These are phyloP conservation scores for Boletus edulis DNA, from an alignment of 768 basidiomycete species.

Conservation along the genomic window DNA sequence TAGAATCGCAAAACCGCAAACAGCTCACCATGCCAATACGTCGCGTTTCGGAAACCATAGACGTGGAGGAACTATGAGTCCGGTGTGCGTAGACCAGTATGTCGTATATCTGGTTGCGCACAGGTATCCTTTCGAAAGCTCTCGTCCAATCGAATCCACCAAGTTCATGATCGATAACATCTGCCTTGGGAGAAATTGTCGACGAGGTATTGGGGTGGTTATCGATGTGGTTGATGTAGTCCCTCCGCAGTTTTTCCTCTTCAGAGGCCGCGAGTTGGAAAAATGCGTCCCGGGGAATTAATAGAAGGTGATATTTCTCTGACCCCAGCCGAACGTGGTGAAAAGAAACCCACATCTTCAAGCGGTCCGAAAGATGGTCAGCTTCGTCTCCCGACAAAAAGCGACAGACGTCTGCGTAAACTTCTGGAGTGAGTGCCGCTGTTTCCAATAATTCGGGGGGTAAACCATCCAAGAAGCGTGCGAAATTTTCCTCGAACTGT, in stretches of 20 bases:
- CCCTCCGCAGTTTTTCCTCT: slow-evolving; percentile 48
- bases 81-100: slow-evolving; percentile 66
- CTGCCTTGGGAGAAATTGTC: slow-evolving; percentile 17
- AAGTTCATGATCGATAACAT: slow-evolving; percentile 19
- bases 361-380: slow-evolving; percentile 37
- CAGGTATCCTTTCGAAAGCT: slow-evolving; percentile 62
- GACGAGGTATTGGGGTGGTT: slow-evolving; percentile 4
- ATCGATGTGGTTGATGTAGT: slow-evolving; percentile 43
- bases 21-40: slow-evolving; percentile 58
- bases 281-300: slow-evolving; percentile 59
- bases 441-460: slow-evolving; percentile 59
- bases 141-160: slow-evolving; percentile 33
- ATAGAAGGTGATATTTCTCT: slow-evolving; percentile 51
- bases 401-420: slow-evolving; percentile 50
- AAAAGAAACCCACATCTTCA: slow-evolving; percentile 52
- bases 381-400: slow-evolving; percentile 39
- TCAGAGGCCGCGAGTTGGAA: slow-evolving; percentile 49
- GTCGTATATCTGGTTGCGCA: slow-evolving; percentile 67
- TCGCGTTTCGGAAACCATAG: slow-evolving; percentile 55
- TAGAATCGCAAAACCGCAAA: background rate
- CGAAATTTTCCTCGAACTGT: slow-evolving; percentile 50
- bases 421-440: slow-evolving; percentile 52
- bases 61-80: slow-evolving; percentile 49
- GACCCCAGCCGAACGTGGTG: slow-evolving; percentile 66
- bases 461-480: slow-evolving; percentile 48